Evolutionary conservation across 164 flowering plant species (phyloP).

Genomic region (Annona cherimola): DNA sequence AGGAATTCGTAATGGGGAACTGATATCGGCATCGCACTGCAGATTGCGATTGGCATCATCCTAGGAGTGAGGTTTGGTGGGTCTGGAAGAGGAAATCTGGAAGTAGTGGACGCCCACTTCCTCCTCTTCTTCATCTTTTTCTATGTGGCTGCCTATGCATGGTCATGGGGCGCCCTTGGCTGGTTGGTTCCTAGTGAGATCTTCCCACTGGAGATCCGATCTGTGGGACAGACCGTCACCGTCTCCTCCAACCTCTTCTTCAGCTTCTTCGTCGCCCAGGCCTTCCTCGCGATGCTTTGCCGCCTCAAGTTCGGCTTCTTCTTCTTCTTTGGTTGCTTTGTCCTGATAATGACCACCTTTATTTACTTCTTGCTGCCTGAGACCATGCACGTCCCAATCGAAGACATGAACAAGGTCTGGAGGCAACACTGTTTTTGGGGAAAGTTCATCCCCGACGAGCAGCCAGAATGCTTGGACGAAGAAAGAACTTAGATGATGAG

Average conservation of each 20-base stretch:
- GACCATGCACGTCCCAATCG: constrained; percentile 21
- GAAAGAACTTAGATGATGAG: not conserved
- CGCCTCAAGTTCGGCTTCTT: constrained; percentile 23
- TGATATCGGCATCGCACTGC: not conserved
- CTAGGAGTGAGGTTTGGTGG: constrained; percentile 13
- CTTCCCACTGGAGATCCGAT: constrained; percentile 22
- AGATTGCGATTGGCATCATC: constrained; percentile 9
- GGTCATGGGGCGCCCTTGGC: constrained; percentile 23
- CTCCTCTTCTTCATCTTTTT: constrained; percentile 13
- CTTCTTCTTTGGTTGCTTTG: constrained; percentile 21
- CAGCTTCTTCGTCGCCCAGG: constrained; percentile 18
- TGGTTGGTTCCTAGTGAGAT: constrained; percentile 23
- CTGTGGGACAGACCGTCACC: constrained; percentile 20
- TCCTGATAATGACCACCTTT: constrained; percentile 18
- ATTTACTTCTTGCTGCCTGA: constrained; percentile 24
- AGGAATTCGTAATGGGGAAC: too few relatives aligned
- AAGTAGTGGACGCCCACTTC: constrained; percentile 3
- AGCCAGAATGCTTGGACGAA: not conserved
- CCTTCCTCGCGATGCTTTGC: constrained; percentile 18
- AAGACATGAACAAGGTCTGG: constrained; percentile 22
- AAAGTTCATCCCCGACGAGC: constrained; percentile 12
- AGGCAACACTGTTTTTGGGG: constrained; percentile 25
- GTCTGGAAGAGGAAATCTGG: constrained; percentile 9
- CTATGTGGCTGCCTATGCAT: constrained; percentile 18
- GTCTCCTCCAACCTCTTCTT: constrained; percentile 18